These are phyloP conservation scores for Pichia sp. DNA, from an alignment of 1,139 yeast genomes.

Conservation along the genomic window DNA sequence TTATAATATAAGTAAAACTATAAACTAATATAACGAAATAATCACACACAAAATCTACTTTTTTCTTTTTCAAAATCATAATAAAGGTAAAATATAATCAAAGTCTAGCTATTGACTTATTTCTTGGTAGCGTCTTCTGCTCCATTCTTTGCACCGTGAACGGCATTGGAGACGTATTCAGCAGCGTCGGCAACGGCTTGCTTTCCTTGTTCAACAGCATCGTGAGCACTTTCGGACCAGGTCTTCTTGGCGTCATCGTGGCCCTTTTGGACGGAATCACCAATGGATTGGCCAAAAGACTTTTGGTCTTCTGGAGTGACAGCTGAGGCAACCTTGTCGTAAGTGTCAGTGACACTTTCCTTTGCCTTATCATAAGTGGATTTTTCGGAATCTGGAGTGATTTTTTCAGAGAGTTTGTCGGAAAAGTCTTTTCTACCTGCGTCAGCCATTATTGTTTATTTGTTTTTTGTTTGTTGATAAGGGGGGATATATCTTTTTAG, in stretches of 20 bases:
- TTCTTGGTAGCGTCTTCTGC: conserved; percentile 26
- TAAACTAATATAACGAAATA: too few species aligned
- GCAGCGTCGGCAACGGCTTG: conserved; percentile 48
- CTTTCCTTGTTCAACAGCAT: conserved; percentile 56
- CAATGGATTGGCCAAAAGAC: conserved; percentile 57
- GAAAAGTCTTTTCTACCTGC: conserved; percentile 68
- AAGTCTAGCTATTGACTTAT: neutral
- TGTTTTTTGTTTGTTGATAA: neutral
- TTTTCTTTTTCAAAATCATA: too few species aligned
- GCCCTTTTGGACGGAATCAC: conserved; percentile 37
- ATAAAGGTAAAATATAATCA: too few species aligned
- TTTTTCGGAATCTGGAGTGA: conserved; percentile 73
- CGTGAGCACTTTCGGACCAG: conserved; percentile 36
- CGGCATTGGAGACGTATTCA: conserved; percentile 49
- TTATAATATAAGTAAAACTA: too few species aligned
- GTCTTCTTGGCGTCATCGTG: conserved; percentile 21
- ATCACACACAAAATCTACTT: too few species aligned
- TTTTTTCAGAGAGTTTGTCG: conserved; percentile 56
- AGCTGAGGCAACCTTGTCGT: conserved; percentile 55
- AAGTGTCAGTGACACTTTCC: conserved; percentile 58
- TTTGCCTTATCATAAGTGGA: conserved; percentile 55
- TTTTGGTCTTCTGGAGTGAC: conserved; percentile 58
- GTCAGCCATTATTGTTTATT: conserved; percentile 48
- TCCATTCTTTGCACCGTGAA: conserved; percentile 52
- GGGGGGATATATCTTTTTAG: too few species aligned